Evolutionary conservation across 441 rosid species (phyloP).

Genomic region (Flueggea neowawraea): DNA sequence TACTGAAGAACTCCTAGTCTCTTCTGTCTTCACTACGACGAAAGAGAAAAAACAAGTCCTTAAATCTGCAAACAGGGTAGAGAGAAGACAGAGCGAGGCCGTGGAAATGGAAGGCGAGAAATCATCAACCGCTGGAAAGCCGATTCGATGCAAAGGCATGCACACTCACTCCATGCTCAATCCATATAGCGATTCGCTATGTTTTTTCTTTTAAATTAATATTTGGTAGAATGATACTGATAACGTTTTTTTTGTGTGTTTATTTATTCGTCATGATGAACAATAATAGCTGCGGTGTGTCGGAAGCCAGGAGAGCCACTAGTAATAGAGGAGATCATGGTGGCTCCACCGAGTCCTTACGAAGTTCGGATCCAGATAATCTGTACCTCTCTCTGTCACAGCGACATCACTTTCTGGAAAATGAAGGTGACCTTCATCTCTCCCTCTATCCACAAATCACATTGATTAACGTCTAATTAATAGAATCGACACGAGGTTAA

Average conservation of each 20-base stretch:
- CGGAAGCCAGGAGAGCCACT: slow-evolving; percentile 67
- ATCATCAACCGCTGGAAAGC: slow-evolving; percentile 36
- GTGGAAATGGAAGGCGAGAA: slow-evolving; percentile 32
- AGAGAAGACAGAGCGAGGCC: too few species aligned
- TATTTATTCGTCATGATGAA: neutral
- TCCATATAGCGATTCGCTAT: too few species aligned
- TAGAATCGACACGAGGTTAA: neutral
- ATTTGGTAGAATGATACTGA: too few species aligned
- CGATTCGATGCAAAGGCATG: slow-evolving; percentile 76
- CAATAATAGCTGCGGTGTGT: slow-evolving; percentile 57
- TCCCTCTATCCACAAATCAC: too few species aligned
- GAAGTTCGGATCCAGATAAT: slow-evolving; percentile 75
- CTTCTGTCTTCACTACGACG: too few species aligned
- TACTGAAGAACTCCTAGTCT: too few species aligned
- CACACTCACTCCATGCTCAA: too few species aligned
- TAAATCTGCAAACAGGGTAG: too few species aligned
- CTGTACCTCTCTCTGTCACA: slow-evolving; percentile 76
- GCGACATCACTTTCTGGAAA: slow-evolving; percentile 76
- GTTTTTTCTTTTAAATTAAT: too few species aligned
- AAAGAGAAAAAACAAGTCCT: too few species aligned
- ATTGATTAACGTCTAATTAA: too few species aligned
- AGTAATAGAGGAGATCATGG: slow-evolving; percentile 68
- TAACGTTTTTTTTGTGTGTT: too few species aligned
- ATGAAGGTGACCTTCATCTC: slow-evolving; percentile 32
- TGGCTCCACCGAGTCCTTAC: slow-evolving; percentile 60